Evolutionary conservation across 768 basidiomycete species (phyloP).

Genomic region (Rhodosporidiobolus odoratus): DNA sequence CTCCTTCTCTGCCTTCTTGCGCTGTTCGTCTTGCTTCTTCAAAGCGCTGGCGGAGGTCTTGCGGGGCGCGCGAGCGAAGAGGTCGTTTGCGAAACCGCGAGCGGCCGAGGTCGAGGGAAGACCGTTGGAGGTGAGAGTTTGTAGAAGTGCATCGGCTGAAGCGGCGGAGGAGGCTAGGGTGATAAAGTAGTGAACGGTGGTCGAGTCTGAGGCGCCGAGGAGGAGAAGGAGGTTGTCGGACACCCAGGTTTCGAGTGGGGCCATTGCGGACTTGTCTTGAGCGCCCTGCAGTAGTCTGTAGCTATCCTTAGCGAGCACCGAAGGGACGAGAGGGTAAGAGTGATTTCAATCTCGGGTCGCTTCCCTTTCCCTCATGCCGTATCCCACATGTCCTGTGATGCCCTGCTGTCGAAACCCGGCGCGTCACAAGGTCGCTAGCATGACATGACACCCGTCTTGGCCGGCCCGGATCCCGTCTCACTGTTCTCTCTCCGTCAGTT

Average conservation of each 20-base stretch:
- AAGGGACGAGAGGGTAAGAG: too few relatives aligned
- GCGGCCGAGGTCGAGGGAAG: conserved; percentile 74
- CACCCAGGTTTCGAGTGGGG: conserved; percentile 36
- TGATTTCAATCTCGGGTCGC: too few relatives aligned
- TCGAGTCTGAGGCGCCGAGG: conserved; percentile 38
- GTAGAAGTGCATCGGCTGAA: conserved; percentile 69
- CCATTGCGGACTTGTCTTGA: too few relatives aligned
- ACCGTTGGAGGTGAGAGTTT: conserved; percentile 68
- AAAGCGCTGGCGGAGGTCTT: conserved; percentile 51
- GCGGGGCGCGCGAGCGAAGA: conserved; percentile 70
- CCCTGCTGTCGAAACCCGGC: too few relatives aligned
- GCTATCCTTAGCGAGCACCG: too few relatives aligned
- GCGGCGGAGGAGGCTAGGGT: conserved; percentile 53
- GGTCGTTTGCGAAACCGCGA: conserved; percentile 69
- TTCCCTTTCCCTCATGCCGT: too few relatives aligned
- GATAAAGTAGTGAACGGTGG: conserved; percentile 39
- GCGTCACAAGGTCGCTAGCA: too few relatives aligned
- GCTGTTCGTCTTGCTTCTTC: conserved; percentile 49
- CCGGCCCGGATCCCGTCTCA: too few relatives aligned
- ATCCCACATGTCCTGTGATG: too few relatives aligned
- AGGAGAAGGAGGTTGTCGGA: conserved; percentile 36
- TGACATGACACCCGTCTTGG: too few relatives aligned
- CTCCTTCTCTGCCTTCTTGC: conserved; percentile 70
- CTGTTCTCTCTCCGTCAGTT: too few relatives aligned
- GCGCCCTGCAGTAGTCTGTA: too few relatives aligned